These are phyloP conservation scores for Suhomyces anneliseae DNA, from an alignment of 1,139 yeast species.

Conservation along the genomic window DNA sequence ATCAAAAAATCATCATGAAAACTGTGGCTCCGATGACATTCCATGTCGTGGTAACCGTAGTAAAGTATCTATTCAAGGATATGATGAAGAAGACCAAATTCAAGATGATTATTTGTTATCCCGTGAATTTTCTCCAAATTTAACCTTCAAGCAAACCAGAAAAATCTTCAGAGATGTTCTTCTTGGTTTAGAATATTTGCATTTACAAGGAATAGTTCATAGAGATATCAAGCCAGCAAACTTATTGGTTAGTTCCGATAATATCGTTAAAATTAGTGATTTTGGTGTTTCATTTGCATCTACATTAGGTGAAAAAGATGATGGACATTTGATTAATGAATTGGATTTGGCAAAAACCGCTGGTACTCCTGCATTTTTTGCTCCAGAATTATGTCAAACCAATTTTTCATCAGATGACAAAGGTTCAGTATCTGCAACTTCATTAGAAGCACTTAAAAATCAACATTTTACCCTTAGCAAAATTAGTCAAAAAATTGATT, in stretches of 20 bases:
- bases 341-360: constrained; percentile 86
- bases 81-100: constrained; percentile 6
- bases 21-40: constrained; percentile 20
- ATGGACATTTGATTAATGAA: constrained; percentile 52
- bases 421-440: constrained; percentile 21
- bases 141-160: constrained; percentile 66
- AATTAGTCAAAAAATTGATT: constrained; percentile 52
- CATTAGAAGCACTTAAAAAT: constrained; percentile 25
- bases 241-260: constrained; percentile 67
- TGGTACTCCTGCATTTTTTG: constrained; percentile 86
- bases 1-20: constrained; percentile 11
- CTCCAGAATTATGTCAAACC: constrained; percentile 71
- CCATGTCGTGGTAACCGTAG: constrained; percentile 37
- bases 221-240: constrained; percentile 98
- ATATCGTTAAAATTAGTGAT: constrained; percentile 87
- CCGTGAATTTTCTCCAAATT: constrained; percentile 52
- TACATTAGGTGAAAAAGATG: constrained; percentile 53
- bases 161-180: constrained; percentile 81
- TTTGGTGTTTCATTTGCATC: constrained; percentile 95
- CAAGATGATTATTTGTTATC: constrained; percentile 42
- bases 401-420: constrained; percentile 23
- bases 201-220: constrained; percentile 91
- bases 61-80: constrained; percentile 5
- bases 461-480: constrained; percentile 20
- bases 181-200: constrained; percentile 88